Evolutionary conservation across 441 rosid genomes (phyloP).

Genomic region (Aleurites moluccanus): DNA sequence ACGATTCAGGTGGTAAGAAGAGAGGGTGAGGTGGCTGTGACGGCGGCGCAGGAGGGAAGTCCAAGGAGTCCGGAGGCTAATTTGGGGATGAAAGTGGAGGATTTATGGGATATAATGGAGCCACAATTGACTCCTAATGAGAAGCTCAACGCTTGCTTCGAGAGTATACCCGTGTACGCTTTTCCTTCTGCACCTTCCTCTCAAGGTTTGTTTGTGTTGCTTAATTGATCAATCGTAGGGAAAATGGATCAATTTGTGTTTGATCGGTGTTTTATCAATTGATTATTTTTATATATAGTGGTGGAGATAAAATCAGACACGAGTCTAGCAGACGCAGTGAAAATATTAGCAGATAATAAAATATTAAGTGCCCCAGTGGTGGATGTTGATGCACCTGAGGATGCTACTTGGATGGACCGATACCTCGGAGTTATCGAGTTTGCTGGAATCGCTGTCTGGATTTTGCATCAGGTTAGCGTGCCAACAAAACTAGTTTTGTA

Average conservation of each 20-base stretch:
- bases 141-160: conserved; percentile 95
- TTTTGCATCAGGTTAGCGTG: conserved; percentile 75
- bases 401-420: conserved; percentile 90
- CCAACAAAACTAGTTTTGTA: background rate
- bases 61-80: conserved; percentile 90
- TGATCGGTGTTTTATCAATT: background rate
- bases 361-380: conserved; percentile 87
- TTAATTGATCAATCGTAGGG: background rate
- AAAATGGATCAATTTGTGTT: background rate
- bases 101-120: conserved; percentile 82
- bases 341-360: conserved; percentile 60
- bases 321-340: conserved; percentile 86
- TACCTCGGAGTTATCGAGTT: conserved; percentile 93
- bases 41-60: conserved; percentile 37
- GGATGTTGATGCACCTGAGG: conserved; percentile 76
- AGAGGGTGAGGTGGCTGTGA: background rate
- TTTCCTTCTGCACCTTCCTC: conserved; percentile 74
- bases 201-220: conserved; percentile 44
- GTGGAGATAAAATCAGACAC: conserved; percentile 83
- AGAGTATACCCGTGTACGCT: conserved; percentile 83
- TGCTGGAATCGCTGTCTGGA: conserved; percentile 97
- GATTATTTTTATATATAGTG: conserved; percentile 47
- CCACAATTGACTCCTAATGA: conserved; percentile 79
- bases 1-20: no score
- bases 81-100: conserved; percentile 92